Conservation (phyloP, 352 stramenopile species). For the Phytophthora crassamura region DNA sequence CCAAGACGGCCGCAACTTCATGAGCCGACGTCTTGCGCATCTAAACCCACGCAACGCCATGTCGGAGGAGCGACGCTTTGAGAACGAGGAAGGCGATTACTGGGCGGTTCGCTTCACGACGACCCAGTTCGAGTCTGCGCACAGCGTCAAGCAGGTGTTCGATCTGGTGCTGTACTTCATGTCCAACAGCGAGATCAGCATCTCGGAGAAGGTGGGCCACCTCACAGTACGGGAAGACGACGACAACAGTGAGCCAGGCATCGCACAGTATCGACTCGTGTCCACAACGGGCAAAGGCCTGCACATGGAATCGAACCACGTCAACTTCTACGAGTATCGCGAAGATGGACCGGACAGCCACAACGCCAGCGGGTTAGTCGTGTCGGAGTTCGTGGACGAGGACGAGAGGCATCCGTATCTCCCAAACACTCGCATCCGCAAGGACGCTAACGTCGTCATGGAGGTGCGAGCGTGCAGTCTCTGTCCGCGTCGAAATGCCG, state of each 20-base stretch:
- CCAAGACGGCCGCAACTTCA: conserved; percentile 16
- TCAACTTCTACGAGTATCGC: conserved; percentile 34
- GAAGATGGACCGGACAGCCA: neutral
- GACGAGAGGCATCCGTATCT: conserved; percentile 50
- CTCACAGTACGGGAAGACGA: conserved; percentile 53
- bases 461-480: conserved; percentile 15
- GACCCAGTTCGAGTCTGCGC: conserved; percentile 29
- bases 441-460: conserved; percentile 39
- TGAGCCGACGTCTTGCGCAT: conserved; percentile 13
- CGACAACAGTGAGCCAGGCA: conserved; percentile 23
- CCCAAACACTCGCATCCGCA: conserved; percentile 34
- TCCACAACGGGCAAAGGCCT: conserved; percentile 18
- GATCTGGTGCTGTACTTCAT: conserved; percentile 38
- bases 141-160: conserved; percentile 43
- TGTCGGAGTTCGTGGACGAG: conserved; percentile 45
- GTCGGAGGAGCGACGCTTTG: conserved; percentile 31
- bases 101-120: conserved; percentile 16
- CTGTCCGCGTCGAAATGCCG: neutral
- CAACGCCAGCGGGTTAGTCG: conserved; percentile 26
- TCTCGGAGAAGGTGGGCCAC: conserved; percentile 48
- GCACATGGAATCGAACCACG: conserved; percentile 43
- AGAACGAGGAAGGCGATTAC: conserved; percentile 24
- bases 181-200: conserved; percentile 49
- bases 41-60: conserved; percentile 24
- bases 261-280: conserved; percentile 43